Evolutionary conservation across 2,329 filamentous ascomycete species (phyloP), one percentile per base, ranked within the genome.

Genomic region (Atkinsonella hypoxylon): DNA sequence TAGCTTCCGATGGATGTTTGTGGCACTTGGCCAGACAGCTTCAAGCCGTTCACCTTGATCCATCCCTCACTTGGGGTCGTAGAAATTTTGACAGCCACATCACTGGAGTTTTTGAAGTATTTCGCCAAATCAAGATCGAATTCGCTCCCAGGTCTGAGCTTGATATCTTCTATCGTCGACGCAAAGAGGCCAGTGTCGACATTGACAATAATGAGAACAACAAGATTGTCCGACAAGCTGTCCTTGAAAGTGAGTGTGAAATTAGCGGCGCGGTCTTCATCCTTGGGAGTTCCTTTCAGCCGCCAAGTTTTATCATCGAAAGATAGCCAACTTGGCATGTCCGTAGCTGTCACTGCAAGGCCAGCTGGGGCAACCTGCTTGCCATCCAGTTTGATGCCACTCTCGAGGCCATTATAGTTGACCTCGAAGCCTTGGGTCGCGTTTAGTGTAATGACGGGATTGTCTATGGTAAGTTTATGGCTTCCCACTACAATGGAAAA

Each of bases 401-500:
- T 62, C 9, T 64, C 61, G 13, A 88, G 69, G 2, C 69, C 70
- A 1, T 69, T 66, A 56, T 82, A 85, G 7, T 62, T 65, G 18
- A 88, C 62, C 1, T 66, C 61, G 13, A 70, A 62, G 2, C 78
- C 80, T 38, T 65, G 65, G 0, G 73, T 82, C 4, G 80, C 74
- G 51, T 82, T 82, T 42, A 86, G 64, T 3, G 67, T 64, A 48
- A 87, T 68, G 9, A 72, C 62, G 6, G 77, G 74, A 10, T 80
- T 72, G 2, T 77, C 74, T 54, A 86, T 84, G 1, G 76, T 77
- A 40, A 95, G 70, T 56, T 83, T 76, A 64, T 89, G 85, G 48
- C 73, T 78, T 44, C 83, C 83, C 18, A 95, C 81, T 2, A 83
- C 73, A 36, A 95, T 76, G 6, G 82, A 80, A 63, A 95, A 94